Evolutionary conservation across 78 protist species (phyloP), one percentile per base, ranked within the genome.

Genomic region (Trichosphaerium sp.): DNA sequence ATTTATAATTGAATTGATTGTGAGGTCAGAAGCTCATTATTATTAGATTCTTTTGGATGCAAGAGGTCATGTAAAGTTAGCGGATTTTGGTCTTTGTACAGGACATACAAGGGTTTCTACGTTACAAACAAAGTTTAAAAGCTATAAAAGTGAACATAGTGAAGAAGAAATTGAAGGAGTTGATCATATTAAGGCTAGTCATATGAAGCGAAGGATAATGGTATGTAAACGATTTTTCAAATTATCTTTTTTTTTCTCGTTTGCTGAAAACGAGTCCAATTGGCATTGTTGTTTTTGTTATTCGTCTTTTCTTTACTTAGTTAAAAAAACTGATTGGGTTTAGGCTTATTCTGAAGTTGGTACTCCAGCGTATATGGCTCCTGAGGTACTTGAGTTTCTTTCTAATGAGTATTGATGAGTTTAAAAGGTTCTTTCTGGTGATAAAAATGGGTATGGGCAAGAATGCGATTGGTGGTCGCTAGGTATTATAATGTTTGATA

Each of bases 381-480:
- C 88, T 2, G 92, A 86, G 42, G 65, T 79, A 29, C 65, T 78
- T 29, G n/a, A n/a, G n/a, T n/a, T n/a, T n/a, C n/a, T n/a, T n/a
- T n/a, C n/a, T n/a, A n/a, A n/a, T n/a, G n/a, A n/a, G n/a, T n/a
- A n/a, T n/a, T n/a, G n/a, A n/a, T n/a, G n/a, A n/a, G 92, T 92
- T 29, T 92, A 92, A 18, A 92, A 90, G 34, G 94, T 90, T 32
- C 52, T 89, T 21, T 63, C 55, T n/a, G 12, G 80, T 15, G 67
- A 56, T 12, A 34, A 39, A 6, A n/a, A 4, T 4, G 72, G 82
- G 34, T 87, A 87, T 59, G 61, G 49, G 60, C 0, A 5, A 43
- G 85, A 63, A 15, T 80, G 88, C 68, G 78, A 74, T 61, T 75
- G 88, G 80, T 89, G 94, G 94, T 51, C 78, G 8, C 40, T 85